These are phyloP conservation scores for Fusarium sp. DNA, from an alignment of 2,329 filamentous ascomycete genomes.

Conservation along the genomic window DNA sequence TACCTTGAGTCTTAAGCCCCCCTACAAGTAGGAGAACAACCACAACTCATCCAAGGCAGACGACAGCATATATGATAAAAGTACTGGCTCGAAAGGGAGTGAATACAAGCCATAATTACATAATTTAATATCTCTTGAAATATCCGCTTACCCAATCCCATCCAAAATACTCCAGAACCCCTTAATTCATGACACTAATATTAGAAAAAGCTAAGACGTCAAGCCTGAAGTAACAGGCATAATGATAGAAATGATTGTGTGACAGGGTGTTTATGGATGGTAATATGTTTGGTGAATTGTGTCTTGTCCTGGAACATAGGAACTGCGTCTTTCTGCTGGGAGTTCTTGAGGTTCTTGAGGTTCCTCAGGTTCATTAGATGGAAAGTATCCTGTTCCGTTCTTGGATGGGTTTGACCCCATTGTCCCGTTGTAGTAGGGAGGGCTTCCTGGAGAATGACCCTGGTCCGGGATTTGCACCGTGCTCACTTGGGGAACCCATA, in stretches of 20 bases:
- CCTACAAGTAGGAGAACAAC: neutral
- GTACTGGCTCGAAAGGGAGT: constrained; percentile 23
- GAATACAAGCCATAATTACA: constrained; percentile 25
- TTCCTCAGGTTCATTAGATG: constrained; percentile 43
- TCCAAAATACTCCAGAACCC: constrained; percentile 28
- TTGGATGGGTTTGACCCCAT: constrained; percentile 35
- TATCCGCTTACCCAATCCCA: constrained; percentile 18
- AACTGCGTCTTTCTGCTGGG: constrained; percentile 35
- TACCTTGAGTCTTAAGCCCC: neutral
- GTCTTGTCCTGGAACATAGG: constrained; percentile 16
- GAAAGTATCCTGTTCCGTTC: constrained; percentile 34
- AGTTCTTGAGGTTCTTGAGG: constrained; percentile 45
- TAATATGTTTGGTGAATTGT: constrained; percentile 45
- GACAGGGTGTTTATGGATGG: constrained; percentile 34
- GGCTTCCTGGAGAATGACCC: constrained; percentile 36
- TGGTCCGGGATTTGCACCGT: constrained; percentile 47
- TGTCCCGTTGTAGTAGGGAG: constrained; percentile 36
- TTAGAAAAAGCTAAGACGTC: constrained; percentile 19
- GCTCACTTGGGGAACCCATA: constrained; percentile 53
- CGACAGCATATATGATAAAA: constrained; percentile 24
- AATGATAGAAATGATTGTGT: constrained; percentile 2
- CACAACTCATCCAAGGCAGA: neutral
- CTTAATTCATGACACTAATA: constrained; percentile 16
- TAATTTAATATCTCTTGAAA: constrained; percentile 27
- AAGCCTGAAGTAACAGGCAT: constrained; percentile 6